Evolutionary conservation across 495 filamentous ascomycete species (phyloP).

Genomic region (Lophiotrema nucula): DNA sequence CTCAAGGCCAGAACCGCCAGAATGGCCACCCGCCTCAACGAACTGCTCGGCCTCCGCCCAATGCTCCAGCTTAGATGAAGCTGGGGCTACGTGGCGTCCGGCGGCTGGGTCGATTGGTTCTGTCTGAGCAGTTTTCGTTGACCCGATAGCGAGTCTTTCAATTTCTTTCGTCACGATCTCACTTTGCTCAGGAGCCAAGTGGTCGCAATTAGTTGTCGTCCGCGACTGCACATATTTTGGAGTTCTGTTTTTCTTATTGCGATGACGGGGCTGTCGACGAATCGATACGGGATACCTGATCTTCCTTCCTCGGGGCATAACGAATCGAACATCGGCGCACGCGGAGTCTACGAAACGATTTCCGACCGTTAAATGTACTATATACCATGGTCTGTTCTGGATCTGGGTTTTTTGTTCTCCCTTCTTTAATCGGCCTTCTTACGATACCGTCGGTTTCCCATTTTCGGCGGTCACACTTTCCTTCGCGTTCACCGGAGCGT

Average conservation of each 20-base stretch:
- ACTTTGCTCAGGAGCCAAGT: constrained; percentile 28
- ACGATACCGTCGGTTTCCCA: not conserved
- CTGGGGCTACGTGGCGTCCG: not conserved
- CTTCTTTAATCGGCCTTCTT: constrained; percentile 6
- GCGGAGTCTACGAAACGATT: constrained; percentile 27
- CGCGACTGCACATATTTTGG: constrained; percentile 29
- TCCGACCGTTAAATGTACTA: constrained; percentile 33
- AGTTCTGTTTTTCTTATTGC: constrained; percentile 24
- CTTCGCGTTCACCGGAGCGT: constrained; percentile 1
- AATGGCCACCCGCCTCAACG: constrained; percentile 30
- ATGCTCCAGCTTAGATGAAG: constrained; percentile 20
- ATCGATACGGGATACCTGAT: constrained; percentile 35
- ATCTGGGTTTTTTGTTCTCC: constrained; percentile 19
- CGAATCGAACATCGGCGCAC: constrained; percentile 32
- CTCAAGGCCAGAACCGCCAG: constrained; percentile 24
- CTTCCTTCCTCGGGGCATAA: constrained; percentile 28
- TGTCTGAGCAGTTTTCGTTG: constrained; percentile 32
- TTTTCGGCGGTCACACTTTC: constrained; percentile 7
- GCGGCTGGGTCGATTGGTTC: too few species aligned
- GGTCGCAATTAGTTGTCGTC: constrained; percentile 19
- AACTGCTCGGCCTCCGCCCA: constrained; percentile 27
- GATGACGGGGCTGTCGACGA: constrained; percentile 27
- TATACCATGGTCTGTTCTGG: constrained; percentile 29
- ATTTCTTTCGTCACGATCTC: constrained; percentile 30
- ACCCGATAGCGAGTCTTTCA: constrained; percentile 11